Conservation (phyloP, 2,329 filamentous ascomycete species). For the Beauveria rudraprayagi region DNA sequence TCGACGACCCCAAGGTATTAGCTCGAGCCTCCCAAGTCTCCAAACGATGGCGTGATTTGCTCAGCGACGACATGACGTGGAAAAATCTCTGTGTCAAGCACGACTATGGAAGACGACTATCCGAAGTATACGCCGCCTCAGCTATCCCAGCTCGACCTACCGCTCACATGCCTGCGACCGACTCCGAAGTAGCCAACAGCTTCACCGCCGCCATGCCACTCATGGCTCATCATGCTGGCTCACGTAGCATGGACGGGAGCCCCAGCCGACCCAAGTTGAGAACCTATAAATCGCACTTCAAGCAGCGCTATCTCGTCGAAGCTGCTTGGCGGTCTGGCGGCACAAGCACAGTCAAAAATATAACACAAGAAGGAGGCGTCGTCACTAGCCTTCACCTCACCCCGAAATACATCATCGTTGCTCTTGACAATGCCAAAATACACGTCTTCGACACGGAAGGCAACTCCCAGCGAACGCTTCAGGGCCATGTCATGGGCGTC, state of each 20-base stretch:
- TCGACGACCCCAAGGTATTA: constrained; percentile 91
- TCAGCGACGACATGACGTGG: constrained; percentile 97
- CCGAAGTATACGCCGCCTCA: constrained; percentile 36
- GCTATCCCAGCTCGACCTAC: constrained; percentile 23
- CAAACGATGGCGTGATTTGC: constrained; percentile 80
- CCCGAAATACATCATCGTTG: constrained; percentile 92
- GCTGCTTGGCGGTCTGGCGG: constrained; percentile 93
- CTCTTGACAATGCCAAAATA: constrained; percentile 95
- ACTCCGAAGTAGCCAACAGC: constrained; percentile 32
- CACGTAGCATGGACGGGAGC: constrained; percentile 49
- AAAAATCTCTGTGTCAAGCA: constrained; percentile 95
- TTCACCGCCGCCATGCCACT: constrained; percentile 37
- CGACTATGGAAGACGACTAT: constrained; percentile 63
- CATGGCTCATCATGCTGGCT: constrained; percentile 27
- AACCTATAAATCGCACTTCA: constrained; percentile 95
- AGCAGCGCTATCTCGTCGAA: constrained; percentile 93
- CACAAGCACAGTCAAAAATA: constrained; percentile 73
- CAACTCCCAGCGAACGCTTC: constrained; percentile 76
- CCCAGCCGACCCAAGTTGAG: constrained; percentile 54
- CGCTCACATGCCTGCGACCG: constrained; percentile 23
- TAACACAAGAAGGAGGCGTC: constrained; percentile 92
- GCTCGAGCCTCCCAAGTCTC: constrained; percentile 96
- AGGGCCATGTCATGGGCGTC: constrained; percentile 97
- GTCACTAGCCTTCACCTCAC: constrained; percentile 94
- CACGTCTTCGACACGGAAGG: constrained; percentile 95